Evolutionary conservation across 1,284 basidiomycete genomes (phyloP), one percentile per base, ranked within the genome.

Genomic region (Heterobasidion irregulare): DNA sequence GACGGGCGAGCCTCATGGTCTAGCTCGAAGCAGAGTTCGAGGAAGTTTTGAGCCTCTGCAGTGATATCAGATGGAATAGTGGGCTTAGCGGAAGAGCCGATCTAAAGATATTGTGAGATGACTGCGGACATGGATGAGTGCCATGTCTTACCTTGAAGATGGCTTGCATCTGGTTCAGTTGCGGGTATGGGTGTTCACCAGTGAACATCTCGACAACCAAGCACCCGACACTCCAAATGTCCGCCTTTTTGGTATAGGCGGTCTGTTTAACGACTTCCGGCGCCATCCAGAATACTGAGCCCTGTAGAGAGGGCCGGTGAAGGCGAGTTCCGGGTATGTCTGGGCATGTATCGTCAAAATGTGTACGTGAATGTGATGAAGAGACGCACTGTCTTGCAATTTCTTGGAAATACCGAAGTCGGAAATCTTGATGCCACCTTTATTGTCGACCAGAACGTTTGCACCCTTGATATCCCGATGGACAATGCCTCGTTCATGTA

Each of bases 321-420:
- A 84, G 80, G 34, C 89, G 84, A 59, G 86, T 83, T 2, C 84
- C 83, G n/a, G 83, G 80, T 56, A 92, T 71, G 69, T 87, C 92
- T 94, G 59, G 38, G 16, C 5, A 44, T 10, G 33, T 18, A 51
- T 46, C 12, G 6, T 32, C 13, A 43, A 18, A n/a, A 10, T 43
- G n/a, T 16, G 19, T 19, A 19, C 15, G 2, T 46, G n/a, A 46
- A 52, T 47, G 41, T 44, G 57, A 48, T 44, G 32, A 45, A 9
- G 15, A 16, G 13, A 83, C 92, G 73, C 64, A 94, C 93, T 93
- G 67, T 90, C 92, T 68, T 98, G 94, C 36, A 94, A 90, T 72
- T 97, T 97, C 75, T 99, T 99, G 18, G 93, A 96, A 64, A 99
- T 98, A 61, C 97, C 97, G 65, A 99, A 99, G 71, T 99, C 97